phyloP scores from a whole-genome alignment of 768 basidiomycete species.

The Neoboletus subvelutipes region DNA sequence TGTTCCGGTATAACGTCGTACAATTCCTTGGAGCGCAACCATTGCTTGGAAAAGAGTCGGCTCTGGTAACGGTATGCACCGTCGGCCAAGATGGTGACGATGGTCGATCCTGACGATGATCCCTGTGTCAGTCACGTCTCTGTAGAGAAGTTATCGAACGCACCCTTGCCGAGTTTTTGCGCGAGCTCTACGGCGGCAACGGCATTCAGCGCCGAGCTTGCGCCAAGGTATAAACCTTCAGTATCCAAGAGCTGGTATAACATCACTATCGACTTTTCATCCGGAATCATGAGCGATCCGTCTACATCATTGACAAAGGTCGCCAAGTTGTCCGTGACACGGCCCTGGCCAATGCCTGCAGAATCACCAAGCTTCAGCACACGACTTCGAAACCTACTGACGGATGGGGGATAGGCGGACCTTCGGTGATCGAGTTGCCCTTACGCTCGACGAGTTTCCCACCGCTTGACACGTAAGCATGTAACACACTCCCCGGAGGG shows the following conservation, averaged over 20 bases:
- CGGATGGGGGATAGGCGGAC: slow-evolving; percentile 37
- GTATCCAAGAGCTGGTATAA: slow-evolving; percentile 88
- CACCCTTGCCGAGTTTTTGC: slow-evolving; percentile 79
- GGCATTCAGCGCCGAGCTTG: slow-evolving; percentile 91
- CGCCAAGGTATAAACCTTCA: slow-evolving; percentile 94
- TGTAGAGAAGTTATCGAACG: not conserved
- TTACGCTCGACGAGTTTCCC: slow-evolving; percentile 71
- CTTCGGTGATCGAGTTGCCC: slow-evolving; percentile 93
- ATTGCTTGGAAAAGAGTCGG: slow-evolving; percentile 89
- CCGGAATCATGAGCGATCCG: slow-evolving; percentile 84
- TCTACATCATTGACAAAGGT: slow-evolving; percentile 76
- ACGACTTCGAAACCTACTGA: not conserved
- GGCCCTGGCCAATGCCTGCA: slow-evolving; percentile 93
- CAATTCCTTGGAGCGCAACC: slow-evolving; percentile 82
- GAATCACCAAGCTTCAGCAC: not conserved
- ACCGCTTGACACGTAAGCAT: slow-evolving; percentile 78
- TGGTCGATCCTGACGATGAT: slow-evolving; percentile 58
- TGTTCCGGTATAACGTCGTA: slow-evolving; percentile 76
- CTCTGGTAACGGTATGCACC: slow-evolving; percentile 98
- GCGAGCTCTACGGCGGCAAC: slow-evolving; percentile 92
- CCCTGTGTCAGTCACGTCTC: not conserved
- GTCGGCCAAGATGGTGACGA: slow-evolving; percentile 91
- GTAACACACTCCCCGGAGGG: slow-evolving; percentile 92
- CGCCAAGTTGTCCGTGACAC: slow-evolving; percentile 87
- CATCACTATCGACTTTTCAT: slow-evolving; percentile 90